Conservation (phyloP, 495 filamentous ascomycete species). For the Xylona heveae region DNA sequence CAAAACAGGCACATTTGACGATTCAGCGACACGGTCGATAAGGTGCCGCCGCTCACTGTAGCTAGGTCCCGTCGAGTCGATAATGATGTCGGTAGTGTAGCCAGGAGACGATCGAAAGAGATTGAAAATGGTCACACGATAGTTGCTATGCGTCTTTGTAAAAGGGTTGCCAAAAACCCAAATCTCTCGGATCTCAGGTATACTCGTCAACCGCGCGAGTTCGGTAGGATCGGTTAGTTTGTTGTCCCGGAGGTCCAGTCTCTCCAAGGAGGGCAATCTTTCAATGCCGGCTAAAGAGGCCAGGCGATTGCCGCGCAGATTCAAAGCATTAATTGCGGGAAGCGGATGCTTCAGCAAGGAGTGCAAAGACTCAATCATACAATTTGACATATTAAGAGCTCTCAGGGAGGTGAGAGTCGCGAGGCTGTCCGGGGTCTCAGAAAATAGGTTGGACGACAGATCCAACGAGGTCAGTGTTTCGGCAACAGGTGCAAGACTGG, state of each 20-base stretch:
- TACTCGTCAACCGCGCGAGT: slow-evolving; percentile 67
- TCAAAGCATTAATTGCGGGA: slow-evolving; percentile 81
- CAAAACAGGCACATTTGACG: slow-evolving; percentile 51
- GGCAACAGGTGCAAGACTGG: slow-evolving; percentile 59
- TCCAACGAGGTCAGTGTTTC: slow-evolving; percentile 79
- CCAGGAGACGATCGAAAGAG: slow-evolving; percentile 85
- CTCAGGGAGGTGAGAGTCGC: slow-evolving; percentile 60
- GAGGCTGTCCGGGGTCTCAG: slow-evolving; percentile 75
- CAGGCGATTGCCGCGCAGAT: slow-evolving; percentile 76
- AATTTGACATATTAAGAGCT: slow-evolving; percentile 79
- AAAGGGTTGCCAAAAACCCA: slow-evolving; percentile 86
- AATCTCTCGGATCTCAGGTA: slow-evolving; percentile 79
- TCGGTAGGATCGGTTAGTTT: slow-evolving; percentile 76
- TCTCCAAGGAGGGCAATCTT: slow-evolving; percentile 65
- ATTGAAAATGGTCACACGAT: slow-evolving; percentile 85
- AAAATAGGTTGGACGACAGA: slow-evolving; percentile 76
- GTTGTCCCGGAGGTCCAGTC: slow-evolving; percentile 84
- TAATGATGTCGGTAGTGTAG: slow-evolving; percentile 72
- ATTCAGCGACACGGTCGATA: slow-evolving; percentile 59
- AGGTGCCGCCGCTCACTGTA: slow-evolving; percentile 69
- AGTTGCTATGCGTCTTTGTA: slow-evolving; percentile 62
- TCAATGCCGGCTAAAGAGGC: slow-evolving; percentile 80
- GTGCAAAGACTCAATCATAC: slow-evolving; percentile 92
- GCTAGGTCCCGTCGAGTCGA: slow-evolving; percentile 62
- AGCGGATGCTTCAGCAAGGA: slow-evolving; percentile 71